Conservation (phyloP, 305 asterid genomes). For the Vinca major region DNA sequence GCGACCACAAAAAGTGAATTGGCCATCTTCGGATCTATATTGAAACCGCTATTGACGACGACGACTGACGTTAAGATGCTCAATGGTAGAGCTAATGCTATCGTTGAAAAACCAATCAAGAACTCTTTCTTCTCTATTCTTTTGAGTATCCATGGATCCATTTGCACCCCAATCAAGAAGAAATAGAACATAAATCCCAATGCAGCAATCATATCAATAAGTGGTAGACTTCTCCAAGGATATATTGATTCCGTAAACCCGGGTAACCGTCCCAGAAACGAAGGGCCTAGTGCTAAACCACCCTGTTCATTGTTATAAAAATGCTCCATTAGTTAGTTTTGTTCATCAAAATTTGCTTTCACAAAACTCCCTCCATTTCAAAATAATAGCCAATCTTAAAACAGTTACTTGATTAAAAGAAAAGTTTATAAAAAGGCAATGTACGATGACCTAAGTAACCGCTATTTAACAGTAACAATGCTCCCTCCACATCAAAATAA, state of each 20-base stretch:
- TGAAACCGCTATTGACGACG: background rate
- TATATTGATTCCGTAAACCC: constrained; percentile 20
- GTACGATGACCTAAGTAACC: too few species aligned
- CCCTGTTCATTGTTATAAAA: constrained; percentile 12
- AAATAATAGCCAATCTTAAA: too few species aligned
- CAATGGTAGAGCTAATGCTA: constrained; percentile 11
- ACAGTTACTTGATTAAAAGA: too few species aligned
- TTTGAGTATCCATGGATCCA: constrained; percentile 32
- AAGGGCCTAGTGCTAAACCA: constrained; percentile 28
- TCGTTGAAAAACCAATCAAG: constrained; percentile 22
- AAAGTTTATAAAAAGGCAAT: too few species aligned
- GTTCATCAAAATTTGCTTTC: too few species aligned
- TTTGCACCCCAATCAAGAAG: constrained; percentile 37
- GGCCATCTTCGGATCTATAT: background rate
- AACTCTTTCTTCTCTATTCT: constrained; percentile 24
- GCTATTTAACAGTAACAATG: too few species aligned
- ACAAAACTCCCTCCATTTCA: too few species aligned
- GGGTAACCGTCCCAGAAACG: constrained; percentile 24
- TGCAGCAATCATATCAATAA: constrained; percentile 21
- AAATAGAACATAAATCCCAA: constrained; percentile 33
- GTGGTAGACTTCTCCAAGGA: constrained; percentile 22
- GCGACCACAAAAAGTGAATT: constrained; percentile 22
- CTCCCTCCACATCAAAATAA: too few species aligned
- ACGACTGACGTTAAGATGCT: constrained; percentile 15
- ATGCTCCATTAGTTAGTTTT: background rate